phyloP scores from a whole-genome alignment of 345 rosid species.

The Gossypium bickii region DNA sequence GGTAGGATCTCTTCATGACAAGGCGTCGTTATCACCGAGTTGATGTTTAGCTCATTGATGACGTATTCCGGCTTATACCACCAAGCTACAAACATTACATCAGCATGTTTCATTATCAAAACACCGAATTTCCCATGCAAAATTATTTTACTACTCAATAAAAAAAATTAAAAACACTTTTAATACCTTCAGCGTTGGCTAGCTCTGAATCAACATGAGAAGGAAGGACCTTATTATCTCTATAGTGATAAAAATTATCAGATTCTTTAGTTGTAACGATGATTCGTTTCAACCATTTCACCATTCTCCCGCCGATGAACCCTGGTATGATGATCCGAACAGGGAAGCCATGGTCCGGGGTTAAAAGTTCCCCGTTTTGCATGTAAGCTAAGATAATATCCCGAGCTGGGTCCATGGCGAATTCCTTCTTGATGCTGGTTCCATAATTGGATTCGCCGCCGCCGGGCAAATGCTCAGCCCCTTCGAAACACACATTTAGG shows the following conservation, averaged over 20 bases:
- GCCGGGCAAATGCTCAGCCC: slow-evolving; percentile 89
- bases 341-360: slow-evolving; percentile 92
- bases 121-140: not conserved
- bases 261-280: slow-evolving; percentile 75
- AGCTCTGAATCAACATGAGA: slow-evolving; percentile 84
- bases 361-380: slow-evolving; percentile 84
- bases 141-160: not conserved
- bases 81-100: slow-evolving; percentile 53
- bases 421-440: slow-evolving; percentile 61
- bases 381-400: slow-evolving; percentile 87
- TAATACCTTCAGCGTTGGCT: slow-evolving; percentile 77
- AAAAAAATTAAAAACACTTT: not conserved
- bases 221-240: slow-evolving; percentile 82
- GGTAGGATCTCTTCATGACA: slow-evolving; percentile 75
- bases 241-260: slow-evolving; percentile 68
- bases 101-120: not conserved
- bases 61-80: slow-evolving; percentile 88
- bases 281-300: slow-evolving; percentile 87
- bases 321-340: slow-evolving; percentile 83
- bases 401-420: slow-evolving; percentile 79
- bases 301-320: slow-evolving; percentile 93
- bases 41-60: slow-evolving; percentile 83
- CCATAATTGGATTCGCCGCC: slow-evolving; percentile 97
- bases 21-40: slow-evolving; percentile 91
- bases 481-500: slow-evolving; percentile 86